Base-by-base conservation (phyloP, 2,329 filamentous ascomycete species). In the Epichloe aotearoae region DNA sequence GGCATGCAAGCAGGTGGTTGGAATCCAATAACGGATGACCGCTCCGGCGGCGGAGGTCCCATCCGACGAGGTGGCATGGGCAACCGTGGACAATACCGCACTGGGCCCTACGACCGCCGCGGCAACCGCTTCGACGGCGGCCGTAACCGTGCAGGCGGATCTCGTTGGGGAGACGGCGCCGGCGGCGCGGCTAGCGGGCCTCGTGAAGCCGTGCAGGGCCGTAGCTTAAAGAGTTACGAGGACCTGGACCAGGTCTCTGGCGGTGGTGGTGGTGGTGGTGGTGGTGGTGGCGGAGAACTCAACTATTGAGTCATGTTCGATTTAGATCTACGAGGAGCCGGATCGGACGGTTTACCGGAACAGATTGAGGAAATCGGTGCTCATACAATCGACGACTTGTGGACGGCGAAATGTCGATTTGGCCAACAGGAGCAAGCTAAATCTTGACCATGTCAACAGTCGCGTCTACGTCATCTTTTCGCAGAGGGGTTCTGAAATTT, bases 191-290 rank as follows among this genome's bases (percentile, higher is more conserved):
- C 85, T 2, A 84, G 90, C 53, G 90, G 89, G 0, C 91, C 93
- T 19, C 80, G 87, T 19, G 90, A 97, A 68, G 91, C 93, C 11
- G 89, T 95, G 1, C 88, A 94, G 58, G 93, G 93, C 5, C 81
- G 93, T 52, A 95, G 87, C 54, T 71, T 98, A 57, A 95, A 95
- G 76, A 96, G 88, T 66, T 98, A 98, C 64, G 94, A 98, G 67
- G 93, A 98, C 64, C 73, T 98, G 23, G 93, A 98, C 70, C 91
- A 94, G 44, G 84, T 85, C 52, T 82, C 82, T 38, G 80, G 83
- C 14, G 75, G 79, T 37, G 87, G 84, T 40, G 82, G 84, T 39
- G 82, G 79, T 37, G 87, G 84, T 40, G 82, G 84, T 39, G 82
- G 84, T 39, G 86, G 87, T 37, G 87, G 84, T 40, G 82, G 84